These are phyloP conservation scores for Xerocomellus intermedius DNA, from an alignment of 768 basidiomycete genomes.

Conservation along the genomic window DNA sequence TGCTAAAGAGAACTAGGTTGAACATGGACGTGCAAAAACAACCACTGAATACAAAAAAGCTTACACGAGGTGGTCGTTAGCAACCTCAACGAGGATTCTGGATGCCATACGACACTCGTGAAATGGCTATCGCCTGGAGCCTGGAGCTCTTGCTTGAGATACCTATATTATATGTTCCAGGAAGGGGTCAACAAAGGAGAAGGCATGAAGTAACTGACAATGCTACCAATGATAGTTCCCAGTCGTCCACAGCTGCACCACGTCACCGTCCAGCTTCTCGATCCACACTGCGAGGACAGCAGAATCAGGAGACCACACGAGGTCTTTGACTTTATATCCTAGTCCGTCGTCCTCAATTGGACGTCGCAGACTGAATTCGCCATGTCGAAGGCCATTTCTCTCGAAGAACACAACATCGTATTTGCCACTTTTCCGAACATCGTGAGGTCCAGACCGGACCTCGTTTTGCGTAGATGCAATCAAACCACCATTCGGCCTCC, in stretches of 20 bases:
- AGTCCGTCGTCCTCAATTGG: constrained; percentile 40
- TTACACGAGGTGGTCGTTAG: constrained; percentile 66
- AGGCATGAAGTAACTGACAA: not conserved
- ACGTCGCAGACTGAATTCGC: constrained; percentile 72
- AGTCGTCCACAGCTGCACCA: constrained; percentile 92
- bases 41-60: constrained; percentile 20
- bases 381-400: constrained; percentile 89
- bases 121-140: constrained; percentile 57
- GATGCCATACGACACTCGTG: constrained; percentile 82
- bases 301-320: constrained; percentile 89
- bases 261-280: constrained; percentile 62
- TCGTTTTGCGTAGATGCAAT: constrained; percentile 79
- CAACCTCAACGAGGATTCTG: constrained; percentile 68
- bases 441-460: constrained; percentile 69
- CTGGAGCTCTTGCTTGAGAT: constrained; percentile 86
- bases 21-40: not conserved
- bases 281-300: constrained; percentile 85
- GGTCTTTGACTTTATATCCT: constrained; percentile 71
- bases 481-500: constrained; percentile 88
- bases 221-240: constrained; percentile 91
- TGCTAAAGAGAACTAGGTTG: constrained; percentile 33
- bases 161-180: constrained; percentile 46
- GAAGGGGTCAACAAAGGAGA: constrained; percentile 4
- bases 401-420: constrained; percentile 95
- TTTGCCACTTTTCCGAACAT: constrained; percentile 59